phyloP scores from a whole-genome alignment of 2,329 filamentous ascomycete genomes.

The Ophiocordyceps australis region DNA sequence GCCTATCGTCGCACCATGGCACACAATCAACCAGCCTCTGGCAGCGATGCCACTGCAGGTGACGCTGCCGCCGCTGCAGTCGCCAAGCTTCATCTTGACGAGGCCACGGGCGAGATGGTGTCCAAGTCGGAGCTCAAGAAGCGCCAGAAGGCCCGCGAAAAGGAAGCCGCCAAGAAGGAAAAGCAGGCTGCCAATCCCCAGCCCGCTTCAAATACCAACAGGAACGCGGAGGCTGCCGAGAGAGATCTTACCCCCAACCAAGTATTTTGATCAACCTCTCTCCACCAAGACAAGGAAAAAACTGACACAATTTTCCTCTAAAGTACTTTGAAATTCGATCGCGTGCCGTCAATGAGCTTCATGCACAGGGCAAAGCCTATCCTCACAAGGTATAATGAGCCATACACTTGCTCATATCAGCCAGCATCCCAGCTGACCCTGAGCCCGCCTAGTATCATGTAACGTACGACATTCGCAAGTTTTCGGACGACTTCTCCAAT shows the following conservation, averaged over 20 bases:
- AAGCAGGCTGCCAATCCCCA: slow-evolving; percentile 60
- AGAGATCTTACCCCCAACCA: slow-evolving; percentile 39
- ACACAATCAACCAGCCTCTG: slow-evolving; percentile 12
- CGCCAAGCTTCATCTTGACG: slow-evolving; percentile 69
- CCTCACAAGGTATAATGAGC: slow-evolving; percentile 48
- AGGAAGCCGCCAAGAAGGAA: slow-evolving; percentile 75
- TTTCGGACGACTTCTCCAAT: slow-evolving; percentile 57
- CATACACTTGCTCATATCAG: slow-evolving; percentile 50
- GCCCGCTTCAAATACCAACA: slow-evolving; percentile 38
- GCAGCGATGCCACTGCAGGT: slow-evolving; percentile 24
- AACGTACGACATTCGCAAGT: slow-evolving; percentile 66
- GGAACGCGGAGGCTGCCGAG: slow-evolving; percentile 42
- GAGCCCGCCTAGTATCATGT: slow-evolving; percentile 58
- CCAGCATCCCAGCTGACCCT: slow-evolving; percentile 49
- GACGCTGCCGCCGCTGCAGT: slow-evolving; percentile 36
- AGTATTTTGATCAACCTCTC: slow-evolving; percentile 5
- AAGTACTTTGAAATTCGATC: slow-evolving; percentile 90
- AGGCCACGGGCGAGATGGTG: slow-evolving; percentile 75
- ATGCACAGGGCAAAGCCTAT: slow-evolving; percentile 35
- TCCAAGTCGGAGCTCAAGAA: slow-evolving; percentile 90
- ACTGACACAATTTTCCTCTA: background rate
- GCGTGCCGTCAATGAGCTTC: slow-evolving; percentile 41
- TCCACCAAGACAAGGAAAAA: background rate
- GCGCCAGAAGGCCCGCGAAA: slow-evolving; percentile 78
- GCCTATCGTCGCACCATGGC: too few species aligned